Conservation (phyloP, 768 basidiomycete genomes). For the Pulveroboletus frians region DNA sequence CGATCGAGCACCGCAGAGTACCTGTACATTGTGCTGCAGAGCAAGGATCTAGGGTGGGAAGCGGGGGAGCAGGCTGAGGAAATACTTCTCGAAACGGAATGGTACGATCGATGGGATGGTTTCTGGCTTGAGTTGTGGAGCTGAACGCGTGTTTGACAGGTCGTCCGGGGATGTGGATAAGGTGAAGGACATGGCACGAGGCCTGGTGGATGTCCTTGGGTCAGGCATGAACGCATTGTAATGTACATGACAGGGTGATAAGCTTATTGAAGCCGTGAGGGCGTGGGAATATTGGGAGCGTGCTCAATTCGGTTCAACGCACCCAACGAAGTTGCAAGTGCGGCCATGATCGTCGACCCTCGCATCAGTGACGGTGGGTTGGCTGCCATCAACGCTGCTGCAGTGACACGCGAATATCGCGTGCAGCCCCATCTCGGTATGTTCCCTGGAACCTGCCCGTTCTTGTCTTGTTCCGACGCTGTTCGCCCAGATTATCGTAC, state of each 20-base stretch:
- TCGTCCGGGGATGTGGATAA: slow-evolving; percentile 38
- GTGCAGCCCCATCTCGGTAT: slow-evolving; percentile 86
- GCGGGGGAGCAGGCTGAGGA: slow-evolving; percentile 59
- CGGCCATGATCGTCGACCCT: slow-evolving; percentile 42
- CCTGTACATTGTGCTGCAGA: slow-evolving; percentile 72
- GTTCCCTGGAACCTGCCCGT: slow-evolving; percentile 7
- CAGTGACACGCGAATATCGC: slow-evolving; percentile 82
- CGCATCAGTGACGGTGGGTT: slow-evolving; percentile 68
- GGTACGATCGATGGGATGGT: slow-evolving; percentile 42
- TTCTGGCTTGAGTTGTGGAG: slow-evolving; percentile 13
- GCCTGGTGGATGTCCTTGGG: slow-evolving; percentile 37
- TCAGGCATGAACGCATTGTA: slow-evolving; percentile 27
- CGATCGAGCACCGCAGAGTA: slow-evolving; percentile 79
- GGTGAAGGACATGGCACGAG: slow-evolving; percentile 38
- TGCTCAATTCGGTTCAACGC: slow-evolving; percentile 5
- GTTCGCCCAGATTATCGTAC: slow-evolving; percentile 79
- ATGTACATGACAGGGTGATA: neutral
- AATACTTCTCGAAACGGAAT: slow-evolving; percentile 74
- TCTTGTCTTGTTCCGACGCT: slow-evolving; percentile 3
- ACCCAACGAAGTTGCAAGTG: slow-evolving; percentile 7
- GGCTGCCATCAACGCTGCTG: slow-evolving; percentile 80
- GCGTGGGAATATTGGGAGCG: slow-evolving; percentile 22
- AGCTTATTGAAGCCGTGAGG: neutral
- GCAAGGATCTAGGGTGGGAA: slow-evolving; percentile 58
- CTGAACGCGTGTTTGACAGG: slow-evolving; percentile 38